Evolutionary conservation across 2,329 filamentous ascomycete genomes (phyloP).

Genomic region (Drechmeria coniospora): DNA sequence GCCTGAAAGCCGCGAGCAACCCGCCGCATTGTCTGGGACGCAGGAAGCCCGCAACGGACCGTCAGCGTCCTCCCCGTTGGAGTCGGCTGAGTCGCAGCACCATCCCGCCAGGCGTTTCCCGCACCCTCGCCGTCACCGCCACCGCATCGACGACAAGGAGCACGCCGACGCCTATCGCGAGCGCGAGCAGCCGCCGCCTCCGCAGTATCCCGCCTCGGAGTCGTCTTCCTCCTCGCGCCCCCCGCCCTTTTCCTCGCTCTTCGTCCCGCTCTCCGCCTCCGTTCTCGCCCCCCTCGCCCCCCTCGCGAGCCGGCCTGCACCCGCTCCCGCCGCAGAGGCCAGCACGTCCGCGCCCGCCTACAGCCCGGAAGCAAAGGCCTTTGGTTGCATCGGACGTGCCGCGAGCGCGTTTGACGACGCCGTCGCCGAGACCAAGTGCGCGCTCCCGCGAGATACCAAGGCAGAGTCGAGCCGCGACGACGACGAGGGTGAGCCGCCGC

Average conservation of each 20-base stretch:
- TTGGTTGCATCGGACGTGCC: constrained; percentile 18
- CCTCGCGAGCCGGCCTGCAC: constrained; percentile 12
- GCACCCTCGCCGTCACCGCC: constrained; percentile 10
- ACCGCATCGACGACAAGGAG: constrained; percentile 8
- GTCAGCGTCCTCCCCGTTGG: constrained; percentile 16
- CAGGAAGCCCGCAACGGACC: constrained; percentile 18
- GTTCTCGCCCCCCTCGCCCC: constrained; percentile 13
- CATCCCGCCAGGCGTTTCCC: no score
- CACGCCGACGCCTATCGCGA: constrained; percentile 10
- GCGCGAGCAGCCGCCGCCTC: constrained; percentile 35
- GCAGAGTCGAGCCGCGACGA: constrained; percentile 58
- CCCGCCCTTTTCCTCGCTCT: constrained; percentile 47
- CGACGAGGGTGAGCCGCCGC: constrained; percentile 81
- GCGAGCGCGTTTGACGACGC: constrained; percentile 30
- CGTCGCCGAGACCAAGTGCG: constrained; percentile 66
- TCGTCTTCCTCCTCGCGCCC: constrained; percentile 35
- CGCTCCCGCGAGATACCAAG: constrained; percentile 70
- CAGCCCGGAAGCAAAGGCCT: constrained; percentile 23
- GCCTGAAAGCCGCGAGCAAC: constrained; percentile 9
- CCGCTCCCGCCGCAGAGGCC: constrained; percentile 12
- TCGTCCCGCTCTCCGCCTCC: constrained; percentile 24
- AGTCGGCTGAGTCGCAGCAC: constrained; percentile 14
- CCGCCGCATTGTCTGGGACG: constrained; percentile 23
- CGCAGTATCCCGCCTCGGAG: constrained; percentile 43
- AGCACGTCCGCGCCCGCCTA: constrained; percentile 38